phyloP scores from a whole-genome alignment of 257 asterid species.

The Plantago elongata region DNA sequence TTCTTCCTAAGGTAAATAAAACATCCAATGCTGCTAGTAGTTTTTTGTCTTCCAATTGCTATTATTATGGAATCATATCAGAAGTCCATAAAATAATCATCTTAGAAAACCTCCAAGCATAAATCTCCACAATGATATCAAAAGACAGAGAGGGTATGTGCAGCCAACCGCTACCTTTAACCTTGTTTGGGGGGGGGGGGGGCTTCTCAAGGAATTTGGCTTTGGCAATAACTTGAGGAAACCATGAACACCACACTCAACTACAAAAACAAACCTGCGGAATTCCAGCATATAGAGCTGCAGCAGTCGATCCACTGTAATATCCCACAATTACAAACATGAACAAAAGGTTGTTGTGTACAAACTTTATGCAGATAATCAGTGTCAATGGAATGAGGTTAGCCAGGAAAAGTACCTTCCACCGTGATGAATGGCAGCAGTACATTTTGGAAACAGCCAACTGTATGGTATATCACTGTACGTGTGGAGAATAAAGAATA shows the following conservation, averaged over 20 bases:
- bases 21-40: slow-evolving; percentile 3
- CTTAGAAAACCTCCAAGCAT: slow-evolving; percentile 5
- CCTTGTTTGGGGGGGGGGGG: slow-evolving; percentile 6
- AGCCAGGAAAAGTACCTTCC: slow-evolving; percentile 62
- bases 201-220: slow-evolving; percentile 6
- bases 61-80: slow-evolving; percentile 12
- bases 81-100: slow-evolving; percentile 5
- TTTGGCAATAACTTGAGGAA: slow-evolving; percentile 4
- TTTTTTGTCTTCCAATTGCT: slow-evolving; percentile 1
- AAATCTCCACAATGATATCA: background rate
- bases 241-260: slow-evolving; percentile 15
- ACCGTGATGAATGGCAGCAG: slow-evolving; percentile 90
- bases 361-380: background rate
- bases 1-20: background rate
- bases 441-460: slow-evolving; percentile 86
- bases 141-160: background rate
- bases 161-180: slow-evolving; percentile 1
- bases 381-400: background rate
- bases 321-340: slow-evolving; percentile 17
- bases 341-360: background rate
- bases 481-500: slow-evolving; percentile 14
- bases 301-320: slow-evolving; percentile 92
- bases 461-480: slow-evolving; percentile 65
- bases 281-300: slow-evolving; percentile 79
- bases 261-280: slow-evolving; percentile 65